Evolutionary conservation across 805 yeast species (phyloP).

Genomic region (Henningerozyma blattae): DNA sequence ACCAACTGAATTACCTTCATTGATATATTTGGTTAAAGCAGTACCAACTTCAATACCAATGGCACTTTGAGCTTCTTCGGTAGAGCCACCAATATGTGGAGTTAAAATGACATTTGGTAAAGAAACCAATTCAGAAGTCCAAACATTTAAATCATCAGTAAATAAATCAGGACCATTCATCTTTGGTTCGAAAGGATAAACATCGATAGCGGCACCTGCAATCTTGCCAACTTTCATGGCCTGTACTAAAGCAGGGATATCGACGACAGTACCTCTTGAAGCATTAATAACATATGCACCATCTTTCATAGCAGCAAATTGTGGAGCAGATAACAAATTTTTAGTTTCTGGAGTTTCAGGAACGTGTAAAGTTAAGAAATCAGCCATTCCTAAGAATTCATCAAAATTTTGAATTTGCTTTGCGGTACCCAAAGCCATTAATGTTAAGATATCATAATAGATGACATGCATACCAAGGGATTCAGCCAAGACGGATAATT

Average conservation of each 20-base stretch:
- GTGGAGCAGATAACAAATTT: conserved; percentile 79
- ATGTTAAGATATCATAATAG: conserved; percentile 83
- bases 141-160: conserved; percentile 58
- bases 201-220: conserved; percentile 96
- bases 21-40: conserved; percentile 79
- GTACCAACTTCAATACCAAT: conserved; percentile 92
- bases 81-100: conserved; percentile 98
- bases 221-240: conserved; percentile 89
- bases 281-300: conserved; percentile 93
- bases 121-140: conserved; percentile 72
- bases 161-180: conserved; percentile 84
- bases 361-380: conserved; percentile 87
- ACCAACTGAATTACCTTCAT: conserved; percentile 90
- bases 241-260: conserved; percentile 82
- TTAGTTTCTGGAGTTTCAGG: conserved; percentile 91
- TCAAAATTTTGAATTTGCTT: conserved; percentile 79
- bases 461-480: conserved; percentile 95
- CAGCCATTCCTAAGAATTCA: conserved; percentile 70
- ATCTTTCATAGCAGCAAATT: conserved; percentile 90
- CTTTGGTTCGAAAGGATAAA: conserved; percentile 94
- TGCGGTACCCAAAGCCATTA: conserved; percentile 95
- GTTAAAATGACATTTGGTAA: conserved; percentile 84
- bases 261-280: conserved; percentile 95
- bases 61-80: conserved; percentile 97
- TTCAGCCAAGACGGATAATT: conserved; percentile 92